Evolutionary conservation across 306 rosid species (phyloP).

Genomic region (Morella rubra): DNA sequence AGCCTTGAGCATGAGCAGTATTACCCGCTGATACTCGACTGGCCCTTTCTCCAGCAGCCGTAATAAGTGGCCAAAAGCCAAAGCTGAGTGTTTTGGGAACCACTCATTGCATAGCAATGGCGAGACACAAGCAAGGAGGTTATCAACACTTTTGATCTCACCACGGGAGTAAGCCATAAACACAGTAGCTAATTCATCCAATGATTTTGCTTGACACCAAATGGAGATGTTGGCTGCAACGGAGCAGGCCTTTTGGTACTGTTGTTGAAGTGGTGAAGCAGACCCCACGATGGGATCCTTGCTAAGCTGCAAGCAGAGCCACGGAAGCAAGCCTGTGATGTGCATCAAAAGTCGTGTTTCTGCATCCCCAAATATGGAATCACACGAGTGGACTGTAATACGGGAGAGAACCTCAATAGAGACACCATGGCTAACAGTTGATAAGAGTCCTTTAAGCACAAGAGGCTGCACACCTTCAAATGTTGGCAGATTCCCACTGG

Average conservation of each 20-base stretch:
- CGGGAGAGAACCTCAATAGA: constrained; percentile 91
- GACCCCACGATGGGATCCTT: constrained; percentile 75
- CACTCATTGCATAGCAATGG: constrained; percentile 87
- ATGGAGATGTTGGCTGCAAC: constrained; percentile 83
- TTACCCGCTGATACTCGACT: constrained; percentile 90
- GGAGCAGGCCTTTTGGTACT: constrained; percentile 87
- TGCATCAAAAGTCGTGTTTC: constrained; percentile 98
- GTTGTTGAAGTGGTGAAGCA: constrained; percentile 85
- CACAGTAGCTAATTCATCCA: constrained; percentile 86
- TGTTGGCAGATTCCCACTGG: constrained; percentile 76
- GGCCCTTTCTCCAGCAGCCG: constrained; percentile 93
- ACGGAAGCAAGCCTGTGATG: constrained; percentile 93
- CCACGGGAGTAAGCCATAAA: constrained; percentile 82
- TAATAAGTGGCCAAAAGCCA: constrained; percentile 92
- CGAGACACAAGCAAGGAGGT: constrained; percentile 87
- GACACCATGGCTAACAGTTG: constrained; percentile 85
- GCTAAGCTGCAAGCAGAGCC: constrained; percentile 96
- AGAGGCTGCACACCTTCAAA: constrained; percentile 99
- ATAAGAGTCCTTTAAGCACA: constrained; percentile 95
- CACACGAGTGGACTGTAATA: constrained; percentile 92
- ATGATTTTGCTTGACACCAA: constrained; percentile 92
- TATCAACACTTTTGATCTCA: constrained; percentile 76
- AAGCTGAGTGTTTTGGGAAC: constrained; percentile 94
- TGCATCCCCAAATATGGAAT: constrained; percentile 89
- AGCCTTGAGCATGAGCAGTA: constrained; percentile 91